Evolutionary conservation across 2,329 filamentous ascomycete genomes (phyloP).

Genomic region (Pseudogymnoascus sp.): DNA sequence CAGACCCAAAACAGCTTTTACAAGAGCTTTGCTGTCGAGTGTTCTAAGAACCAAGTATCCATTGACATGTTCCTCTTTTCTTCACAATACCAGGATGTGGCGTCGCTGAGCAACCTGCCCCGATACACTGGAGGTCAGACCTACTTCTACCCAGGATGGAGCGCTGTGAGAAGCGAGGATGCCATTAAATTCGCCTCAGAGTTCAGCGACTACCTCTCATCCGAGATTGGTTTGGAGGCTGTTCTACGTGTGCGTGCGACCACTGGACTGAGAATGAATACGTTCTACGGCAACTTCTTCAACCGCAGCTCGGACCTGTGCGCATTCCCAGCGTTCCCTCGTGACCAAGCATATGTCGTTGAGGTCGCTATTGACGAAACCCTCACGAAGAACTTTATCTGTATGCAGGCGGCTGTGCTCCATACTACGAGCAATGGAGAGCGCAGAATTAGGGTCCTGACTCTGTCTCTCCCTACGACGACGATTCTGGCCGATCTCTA

Average conservation of each 20-base stretch:
- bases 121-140: slow-evolving; percentile 96
- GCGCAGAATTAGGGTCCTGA: slow-evolving; percentile 88
- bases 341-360: slow-evolving; percentile 95
- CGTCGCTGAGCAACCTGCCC: slow-evolving; percentile 88
- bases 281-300: slow-evolving; percentile 99
- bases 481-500: slow-evolving; percentile 86
- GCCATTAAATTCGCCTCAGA: slow-evolving; percentile 97
- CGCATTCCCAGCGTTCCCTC: slow-evolving; percentile 94
- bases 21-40: slow-evolving; percentile 98
- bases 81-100: slow-evolving; percentile 94
- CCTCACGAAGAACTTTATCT: slow-evolving; percentile 83
- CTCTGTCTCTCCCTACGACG: slow-evolving; percentile 85
- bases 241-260: slow-evolving; percentile 92
- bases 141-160: slow-evolving; percentile 98
- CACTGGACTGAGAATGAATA: slow-evolving; percentile 81
- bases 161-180: slow-evolving; percentile 85
- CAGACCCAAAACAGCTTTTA: slow-evolving; percentile 96
- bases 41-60: slow-evolving; percentile 96
- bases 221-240: slow-evolving; percentile 92
- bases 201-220: slow-evolving; percentile 93
- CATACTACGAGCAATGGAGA: slow-evolving; percentile 98
- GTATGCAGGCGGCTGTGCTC: slow-evolving; percentile 86
- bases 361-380: slow-evolving; percentile 97
- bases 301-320: slow-evolving; percentile 96
- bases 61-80: slow-evolving; percentile 98